Conservation (phyloP, 2,329 filamentous ascomycete species). For the Pseudomassariella vexata region DNA sequence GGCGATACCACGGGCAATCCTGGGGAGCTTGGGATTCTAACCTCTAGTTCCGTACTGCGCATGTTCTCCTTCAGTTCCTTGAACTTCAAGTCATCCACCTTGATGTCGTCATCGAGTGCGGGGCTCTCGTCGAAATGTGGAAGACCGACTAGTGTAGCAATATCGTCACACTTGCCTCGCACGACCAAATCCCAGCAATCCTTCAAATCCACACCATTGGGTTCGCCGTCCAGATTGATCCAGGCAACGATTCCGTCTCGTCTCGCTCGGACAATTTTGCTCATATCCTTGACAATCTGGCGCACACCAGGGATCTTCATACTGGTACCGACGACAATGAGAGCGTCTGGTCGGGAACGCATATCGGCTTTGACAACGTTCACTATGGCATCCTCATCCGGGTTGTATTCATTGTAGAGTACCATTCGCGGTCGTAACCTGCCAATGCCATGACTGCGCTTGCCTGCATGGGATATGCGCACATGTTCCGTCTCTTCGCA, state of each 20-base stretch:
- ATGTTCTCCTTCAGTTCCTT: constrained; percentile 31
- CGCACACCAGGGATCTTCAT: constrained; percentile 92
- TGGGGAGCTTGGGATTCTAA: constrained; percentile 31
- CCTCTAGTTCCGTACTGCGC: constrained; percentile 31
- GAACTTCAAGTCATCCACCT: constrained; percentile 37
- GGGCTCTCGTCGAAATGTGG: constrained; percentile 52
- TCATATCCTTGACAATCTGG: constrained; percentile 86
- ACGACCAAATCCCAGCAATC: constrained; percentile 92
- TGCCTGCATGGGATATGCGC: constrained; percentile 69
- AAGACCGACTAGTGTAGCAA: constrained; percentile 66
- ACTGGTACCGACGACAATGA: constrained; percentile 92
- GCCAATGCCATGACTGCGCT: constrained; percentile 90
- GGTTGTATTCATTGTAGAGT: constrained; percentile 95
- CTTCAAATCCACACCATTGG: constrained; percentile 76
- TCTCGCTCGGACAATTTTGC: constrained; percentile 74
- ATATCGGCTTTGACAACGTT: constrained; percentile 84
- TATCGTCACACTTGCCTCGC: constrained; percentile 78
- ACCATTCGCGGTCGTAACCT: constrained; percentile 88
- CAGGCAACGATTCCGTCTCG: constrained; percentile 84
- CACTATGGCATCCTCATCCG: constrained; percentile 93
- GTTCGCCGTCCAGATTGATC: constrained; percentile 87
- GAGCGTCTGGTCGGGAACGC: constrained; percentile 77
- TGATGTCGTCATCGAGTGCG: constrained; percentile 42
- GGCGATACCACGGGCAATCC: constrained; percentile 10
- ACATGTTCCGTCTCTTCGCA: constrained; percentile 73